Evolutionary conservation across 2,329 filamentous ascomycete genomes (phyloP).

Genomic region (Leptographium radiaticola): DNA sequence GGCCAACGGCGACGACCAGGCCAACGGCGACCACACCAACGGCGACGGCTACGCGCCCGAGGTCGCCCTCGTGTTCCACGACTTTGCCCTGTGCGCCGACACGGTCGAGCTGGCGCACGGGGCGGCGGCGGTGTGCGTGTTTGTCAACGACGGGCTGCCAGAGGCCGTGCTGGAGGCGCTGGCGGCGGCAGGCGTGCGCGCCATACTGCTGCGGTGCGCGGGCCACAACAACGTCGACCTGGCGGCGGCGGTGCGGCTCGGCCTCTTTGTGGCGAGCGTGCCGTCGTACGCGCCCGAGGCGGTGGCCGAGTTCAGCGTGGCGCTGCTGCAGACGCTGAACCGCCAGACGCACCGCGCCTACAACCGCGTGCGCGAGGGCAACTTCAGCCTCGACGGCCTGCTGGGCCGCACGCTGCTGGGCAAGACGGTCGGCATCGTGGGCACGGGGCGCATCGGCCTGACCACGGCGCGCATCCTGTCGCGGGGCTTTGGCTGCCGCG

Average conservation of each 20-base stretch:
- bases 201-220: slow-evolving; percentile 52
- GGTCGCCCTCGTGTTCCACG: slow-evolving; percentile 36
- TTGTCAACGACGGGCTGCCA: slow-evolving; percentile 51
- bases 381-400: slow-evolving; percentile 53
- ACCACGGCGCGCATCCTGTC: slow-evolving; percentile 46
- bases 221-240: slow-evolving; percentile 58
- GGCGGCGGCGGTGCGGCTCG: slow-evolving; percentile 34
- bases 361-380: slow-evolving; percentile 54
- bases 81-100: slow-evolving; percentile 40
- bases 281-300: slow-evolving; percentile 57
- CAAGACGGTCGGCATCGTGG: slow-evolving; percentile 54
- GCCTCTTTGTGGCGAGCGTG: slow-evolving; percentile 51
- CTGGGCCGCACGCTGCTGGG: slow-evolving; percentile 47
- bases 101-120: slow-evolving; percentile 41
- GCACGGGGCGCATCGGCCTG: slow-evolving; percentile 52
- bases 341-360: slow-evolving; percentile 55
- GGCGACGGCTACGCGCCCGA: slow-evolving; percentile 18
- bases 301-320: slow-evolving; percentile 57
- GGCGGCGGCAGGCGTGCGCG: slow-evolving; percentile 34
- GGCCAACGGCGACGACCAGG: slow-evolving; percentile 17
- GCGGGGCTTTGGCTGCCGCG: slow-evolving; percentile 49
- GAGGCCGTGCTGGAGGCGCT: slow-evolving; percentile 38
- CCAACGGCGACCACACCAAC: too few relatives aligned
- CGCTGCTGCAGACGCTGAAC: slow-evolving; percentile 53
- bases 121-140: slow-evolving; percentile 49